Conservation (phyloP, 352 stramenopile species). For the Globisporangium spiculum region DNA sequence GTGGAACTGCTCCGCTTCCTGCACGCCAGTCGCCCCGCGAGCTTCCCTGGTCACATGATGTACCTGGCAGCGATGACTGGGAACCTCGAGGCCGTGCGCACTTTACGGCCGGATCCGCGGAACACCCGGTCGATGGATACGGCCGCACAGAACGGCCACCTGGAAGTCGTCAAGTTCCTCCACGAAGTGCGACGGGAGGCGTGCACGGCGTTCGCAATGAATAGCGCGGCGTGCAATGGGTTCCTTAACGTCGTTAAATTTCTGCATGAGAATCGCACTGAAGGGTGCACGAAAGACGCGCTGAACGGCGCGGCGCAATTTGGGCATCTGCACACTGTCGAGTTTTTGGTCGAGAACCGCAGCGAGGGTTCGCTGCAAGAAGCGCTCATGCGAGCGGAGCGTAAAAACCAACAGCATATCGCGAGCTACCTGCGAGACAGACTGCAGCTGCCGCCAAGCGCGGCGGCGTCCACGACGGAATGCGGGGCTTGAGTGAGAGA, state of each 20-base stretch:
- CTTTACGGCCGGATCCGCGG: constrained; percentile 2
- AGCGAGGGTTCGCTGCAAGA: constrained; percentile 10
- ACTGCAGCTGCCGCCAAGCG: not conserved
- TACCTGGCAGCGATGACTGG: constrained; percentile 2
- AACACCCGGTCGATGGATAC: constrained; percentile 1
- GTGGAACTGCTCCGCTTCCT: constrained; percentile 8
- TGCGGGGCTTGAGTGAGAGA: not conserved
- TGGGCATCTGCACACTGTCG: constrained; percentile 4
- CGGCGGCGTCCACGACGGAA: not conserved
- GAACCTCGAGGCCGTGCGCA: not conserved
- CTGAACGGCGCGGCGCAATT: constrained; percentile 6
- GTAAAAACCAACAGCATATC: not conserved
- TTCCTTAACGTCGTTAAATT: constrained; percentile 14
- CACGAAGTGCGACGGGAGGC: constrained; percentile 4
- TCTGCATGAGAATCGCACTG: constrained; percentile 9
- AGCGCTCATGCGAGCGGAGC: not conserved
- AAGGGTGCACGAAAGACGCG: constrained; percentile 11
- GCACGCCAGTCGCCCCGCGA: not conserved
- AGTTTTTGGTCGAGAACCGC: constrained; percentile 16
- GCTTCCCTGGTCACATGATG: constrained; percentile 4
- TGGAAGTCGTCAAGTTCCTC: constrained; percentile 11
- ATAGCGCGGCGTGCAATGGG: constrained; percentile 19
- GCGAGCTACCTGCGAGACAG: not conserved
- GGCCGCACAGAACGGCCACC: constrained; percentile 7
- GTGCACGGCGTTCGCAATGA: constrained; percentile 15